Evolutionary conservation across 352 stramenopile genomes (phyloP).

Genomic region (Stramenopiles sp.): DNA sequence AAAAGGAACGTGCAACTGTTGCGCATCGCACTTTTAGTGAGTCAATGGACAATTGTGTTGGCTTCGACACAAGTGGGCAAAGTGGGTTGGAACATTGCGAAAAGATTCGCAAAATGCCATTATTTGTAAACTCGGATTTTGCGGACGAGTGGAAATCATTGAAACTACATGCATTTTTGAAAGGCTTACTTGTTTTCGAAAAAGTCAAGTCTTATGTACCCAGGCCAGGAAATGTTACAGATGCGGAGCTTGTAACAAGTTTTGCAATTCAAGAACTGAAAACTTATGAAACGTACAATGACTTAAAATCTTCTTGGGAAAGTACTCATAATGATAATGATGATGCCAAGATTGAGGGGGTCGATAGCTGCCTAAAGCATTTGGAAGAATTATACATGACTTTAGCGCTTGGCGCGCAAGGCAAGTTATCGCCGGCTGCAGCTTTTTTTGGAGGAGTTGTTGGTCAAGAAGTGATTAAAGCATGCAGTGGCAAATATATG

Average conservation of each 20-base stretch:
- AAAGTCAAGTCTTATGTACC: too few relatives aligned
- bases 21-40: background rate
- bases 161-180: background rate
- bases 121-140: background rate
- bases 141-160: background rate
- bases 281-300: too few relatives aligned
- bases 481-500: conserved; percentile 41
- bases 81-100: too few relatives aligned
- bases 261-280: background rate
- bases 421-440: conserved; percentile 65
- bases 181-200: background rate
- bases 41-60: background rate
- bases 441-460: conserved; percentile 86
- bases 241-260: background rate
- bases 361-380: too few relatives aligned
- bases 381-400: conserved; percentile 18
- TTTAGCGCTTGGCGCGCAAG: conserved; percentile 30
- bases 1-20: background rate
- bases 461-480: conserved; percentile 93
- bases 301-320: too few relatives aligned
- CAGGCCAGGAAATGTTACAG: background rate
- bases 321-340: background rate
- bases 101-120: background rate
- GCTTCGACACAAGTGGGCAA: too few relatives aligned
- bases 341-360: background rate